Base-by-base conservation (phyloP, 176 grass and related monocot species). In the Tillandsia fasciculata region DNA sequence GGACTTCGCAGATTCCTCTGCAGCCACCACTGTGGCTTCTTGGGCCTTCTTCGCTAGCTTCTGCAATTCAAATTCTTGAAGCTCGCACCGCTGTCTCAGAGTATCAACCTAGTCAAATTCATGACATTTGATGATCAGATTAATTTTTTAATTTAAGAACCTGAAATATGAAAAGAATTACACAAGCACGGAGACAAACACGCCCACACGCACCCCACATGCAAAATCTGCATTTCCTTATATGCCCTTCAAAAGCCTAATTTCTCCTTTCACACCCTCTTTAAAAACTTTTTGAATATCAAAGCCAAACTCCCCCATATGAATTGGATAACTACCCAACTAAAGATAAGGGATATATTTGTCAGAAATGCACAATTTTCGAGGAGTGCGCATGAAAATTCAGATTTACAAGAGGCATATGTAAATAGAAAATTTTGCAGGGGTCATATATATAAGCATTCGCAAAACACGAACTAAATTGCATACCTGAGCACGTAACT, bases 1-100 rank as follows among this genome's bases (percentile, higher is more conserved):
- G 64, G 94, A 99, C 74, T 99, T 99, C 57, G 87, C 79, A 67
- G 94, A 99, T 81, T 93, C 94, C 78, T 93, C 94, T 70, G 84
- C 75, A 70, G 88, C 84, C 66, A 99, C 70, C 0, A 51, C 12
- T 79, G 82, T 90, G 29, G 89, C 84, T 67, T 99, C 94, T 81
- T 93, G 74, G 68, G 86, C 84, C 88, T 90, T 89, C 74, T 93
- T 99, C 66, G 84, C 79, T 76, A 85, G 85, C 77, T 90, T 99
- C 69, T 81, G 81, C 78, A 99, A 64, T 72, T 99, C 88, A 67
- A 88, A 50, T 73, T 93, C 94, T 83, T 90, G 94, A 78, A 71
- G 71, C 51, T 90, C 87, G 63, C 94, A 90, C 1, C 73, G 86
- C 49, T 74, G 87, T 74, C 79, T 93, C 49, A 92, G 76, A 86